Conservation (phyloP, 257 asterid species). For the Ajuga chamaepitys region DNA sequence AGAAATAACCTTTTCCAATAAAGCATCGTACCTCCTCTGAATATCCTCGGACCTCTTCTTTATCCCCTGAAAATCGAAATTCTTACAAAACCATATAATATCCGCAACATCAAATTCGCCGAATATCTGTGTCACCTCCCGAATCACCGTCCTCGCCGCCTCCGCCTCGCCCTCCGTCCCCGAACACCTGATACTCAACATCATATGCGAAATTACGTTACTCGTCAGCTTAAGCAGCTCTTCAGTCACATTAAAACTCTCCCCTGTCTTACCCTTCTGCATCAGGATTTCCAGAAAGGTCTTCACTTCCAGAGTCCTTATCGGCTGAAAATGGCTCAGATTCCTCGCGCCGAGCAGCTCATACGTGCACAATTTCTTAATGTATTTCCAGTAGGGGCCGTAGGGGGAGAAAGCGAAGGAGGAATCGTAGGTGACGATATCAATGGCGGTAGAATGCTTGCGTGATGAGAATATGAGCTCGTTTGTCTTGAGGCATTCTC, state of each 20-base stretch:
- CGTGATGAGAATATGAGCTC: slow-evolving; percentile 49
- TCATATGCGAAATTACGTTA: slow-evolving; percentile 47
- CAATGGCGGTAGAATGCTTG: slow-evolving; percentile 39
- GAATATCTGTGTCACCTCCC: slow-evolving; percentile 52
- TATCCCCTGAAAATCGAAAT: slow-evolving; percentile 52
- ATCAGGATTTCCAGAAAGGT: slow-evolving; percentile 15
- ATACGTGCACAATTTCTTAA: slow-evolving; percentile 39
- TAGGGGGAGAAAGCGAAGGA: slow-evolving; percentile 65
- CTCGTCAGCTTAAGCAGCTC: slow-evolving; percentile 41
- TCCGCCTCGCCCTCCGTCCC: slow-evolving; percentile 37
- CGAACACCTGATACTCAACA: slow-evolving; percentile 42
- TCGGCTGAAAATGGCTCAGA: slow-evolving; percentile 36
- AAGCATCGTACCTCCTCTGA: slow-evolving; percentile 39
- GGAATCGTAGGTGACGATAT: slow-evolving; percentile 43
- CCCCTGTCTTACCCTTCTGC: slow-evolving; percentile 20
- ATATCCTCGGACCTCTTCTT: slow-evolving; percentile 39
- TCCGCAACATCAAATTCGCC: slow-evolving; percentile 52
- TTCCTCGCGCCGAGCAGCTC: slow-evolving; percentile 43
- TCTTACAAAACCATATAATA: slow-evolving; percentile 39
- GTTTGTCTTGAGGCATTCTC: slow-evolving; percentile 38
- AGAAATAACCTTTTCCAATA: slow-evolving; percentile 46
- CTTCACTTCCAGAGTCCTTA: slow-evolving; percentile 27
- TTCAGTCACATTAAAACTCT: slow-evolving; percentile 30
- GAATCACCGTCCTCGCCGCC: slow-evolving; percentile 36
- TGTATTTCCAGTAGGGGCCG: slow-evolving; percentile 53